Base-by-base conservation (phyloP, 2,329 filamentous ascomycete genomes). In the Escovopsis sp. region DNA sequence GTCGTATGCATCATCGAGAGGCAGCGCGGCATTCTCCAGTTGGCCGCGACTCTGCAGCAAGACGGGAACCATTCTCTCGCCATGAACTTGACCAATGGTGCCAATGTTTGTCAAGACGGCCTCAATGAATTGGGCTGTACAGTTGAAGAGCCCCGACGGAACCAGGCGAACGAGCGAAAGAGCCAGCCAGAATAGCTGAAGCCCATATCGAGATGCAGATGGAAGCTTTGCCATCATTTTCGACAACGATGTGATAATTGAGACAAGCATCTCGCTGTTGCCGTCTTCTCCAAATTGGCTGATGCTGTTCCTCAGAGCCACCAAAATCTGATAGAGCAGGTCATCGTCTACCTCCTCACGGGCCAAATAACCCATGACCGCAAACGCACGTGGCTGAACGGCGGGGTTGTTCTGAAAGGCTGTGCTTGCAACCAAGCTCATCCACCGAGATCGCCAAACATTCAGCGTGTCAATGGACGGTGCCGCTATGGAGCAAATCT, bases 261-360 rank as follows among this genome's bases (percentile, higher is more conserved):
- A 71, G 25, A 78, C 67, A 21, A 80, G 63, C 74, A 81, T 78
- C 45, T 80, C 76, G 42, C 65, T 72, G 46, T 70, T 75, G 38
- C 63, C 67, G 37, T 77, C 74, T 38, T 78, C 73, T 31, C 70
- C 67, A 46, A 77, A 79, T 19, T 75, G 67, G n/a, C 63, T 59
- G 13, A 81, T 65, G 45, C 75, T 77, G 42, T 68, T 76, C 33
- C 76, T 67, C 13, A 81, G 60, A 13, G 76, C 74, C 19, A 81
- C 76, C 3, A 81, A 62, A 15, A 81, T 75, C 50, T 81, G 76
- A 48, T 81, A 81, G 3, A 81, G 62, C 4, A 81, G 60, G 48
- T 81, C 76, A 43, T 81, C 76, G 36, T 81, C 76, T 2, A 81
- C 76, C 49, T 80, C 76, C 47, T 80, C 76, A n/a, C 74, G 64